phyloP scores from a whole-genome alignment of 139 green algal species.

The Tetratostichococcus sp. region DNA sequence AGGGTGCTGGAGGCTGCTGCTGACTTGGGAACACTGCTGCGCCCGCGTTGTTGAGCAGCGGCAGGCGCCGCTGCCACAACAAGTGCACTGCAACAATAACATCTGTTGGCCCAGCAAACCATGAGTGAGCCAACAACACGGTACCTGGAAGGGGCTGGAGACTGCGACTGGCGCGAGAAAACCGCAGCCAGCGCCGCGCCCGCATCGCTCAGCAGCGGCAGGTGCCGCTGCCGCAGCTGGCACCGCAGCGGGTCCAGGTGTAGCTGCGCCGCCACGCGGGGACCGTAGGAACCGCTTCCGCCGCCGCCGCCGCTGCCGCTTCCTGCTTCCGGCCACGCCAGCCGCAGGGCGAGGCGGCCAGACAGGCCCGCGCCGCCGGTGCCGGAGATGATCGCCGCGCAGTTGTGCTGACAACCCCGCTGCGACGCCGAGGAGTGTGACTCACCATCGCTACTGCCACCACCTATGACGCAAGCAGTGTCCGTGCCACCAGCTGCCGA shows the following conservation, averaged over 20 bases:
- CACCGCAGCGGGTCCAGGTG: constrained; percentile 30
- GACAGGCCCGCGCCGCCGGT: constrained; percentile 10
- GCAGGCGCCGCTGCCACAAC: too few species aligned
- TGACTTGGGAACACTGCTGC: too few species aligned
- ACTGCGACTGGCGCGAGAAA: neutral
- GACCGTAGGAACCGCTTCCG: too few species aligned
- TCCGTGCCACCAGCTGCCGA: too few species aligned
- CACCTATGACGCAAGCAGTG: too few species aligned
- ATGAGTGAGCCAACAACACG: too few species aligned
- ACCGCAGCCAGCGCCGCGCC: neutral
- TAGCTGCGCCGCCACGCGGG: constrained; percentile 11
- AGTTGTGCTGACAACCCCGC: neutral
- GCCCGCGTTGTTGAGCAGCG: too few species aligned
- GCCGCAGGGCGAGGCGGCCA: constrained; percentile 13
- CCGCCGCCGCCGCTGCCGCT: neutral
- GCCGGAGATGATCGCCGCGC: constrained; percentile 20
- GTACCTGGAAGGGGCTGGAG: too few species aligned
- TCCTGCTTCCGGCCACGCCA: constrained; percentile 8
- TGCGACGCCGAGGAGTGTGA: neutral
- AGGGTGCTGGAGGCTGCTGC: too few species aligned
- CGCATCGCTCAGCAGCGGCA: constrained; percentile 13
- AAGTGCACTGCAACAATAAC: too few species aligned
- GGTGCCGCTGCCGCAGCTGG: constrained; percentile 25
- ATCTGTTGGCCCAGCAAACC: too few species aligned
- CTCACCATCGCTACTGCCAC: neutral